Conservation (phyloP, 208 protist species). For the Crithidia acanthocephali region DNA sequence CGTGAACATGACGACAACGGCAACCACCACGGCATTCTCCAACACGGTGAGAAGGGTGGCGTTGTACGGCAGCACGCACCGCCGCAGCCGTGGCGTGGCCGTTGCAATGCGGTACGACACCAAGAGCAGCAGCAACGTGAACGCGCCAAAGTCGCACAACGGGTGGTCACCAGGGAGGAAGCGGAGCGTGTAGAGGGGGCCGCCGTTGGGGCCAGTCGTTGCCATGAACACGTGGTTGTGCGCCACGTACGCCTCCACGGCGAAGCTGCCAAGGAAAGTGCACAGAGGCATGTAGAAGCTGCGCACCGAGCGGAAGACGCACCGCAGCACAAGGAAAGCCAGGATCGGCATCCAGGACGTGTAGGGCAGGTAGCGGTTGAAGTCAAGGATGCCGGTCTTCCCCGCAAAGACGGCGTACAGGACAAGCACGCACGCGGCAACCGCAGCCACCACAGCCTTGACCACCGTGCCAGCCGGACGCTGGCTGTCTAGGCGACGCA, state of each 20-base stretch:
- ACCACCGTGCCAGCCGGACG: slow-evolving; percentile 16
- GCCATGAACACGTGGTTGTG: slow-evolving; percentile 76
- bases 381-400: slow-evolving; percentile 39
- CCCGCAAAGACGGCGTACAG: slow-evolving; percentile 36
- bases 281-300: slow-evolving; percentile 57
- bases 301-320: slow-evolving; percentile 48
- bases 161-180: slow-evolving; percentile 39
- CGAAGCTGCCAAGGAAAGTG: slow-evolving; percentile 66
- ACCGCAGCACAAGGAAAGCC: slow-evolving; percentile 70
- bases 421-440: slow-evolving; percentile 22
- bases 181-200: slow-evolving; percentile 34
- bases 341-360: slow-evolving; percentile 70
- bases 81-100: slow-evolving; percentile 17
- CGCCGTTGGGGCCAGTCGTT: slow-evolving; percentile 46
- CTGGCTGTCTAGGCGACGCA: slow-evolving; percentile 40
- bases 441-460: slow-evolving; percentile 26
- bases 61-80: slow-evolving; percentile 34
- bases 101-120: slow-evolving; percentile 39
- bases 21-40: slow-evolving; percentile 28
- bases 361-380: slow-evolving; percentile 83
- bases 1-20: slow-evolving; percentile 2
- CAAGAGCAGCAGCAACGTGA: slow-evolving; percentile 27
- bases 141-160: slow-evolving; percentile 43
- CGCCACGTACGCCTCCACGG: slow-evolving; percentile 89
- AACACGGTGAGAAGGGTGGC: slow-evolving; percentile 12